Base-by-base conservation (phyloP, 495 filamentous ascomycete species). In the Cercophora newfieldiana region DNA sequence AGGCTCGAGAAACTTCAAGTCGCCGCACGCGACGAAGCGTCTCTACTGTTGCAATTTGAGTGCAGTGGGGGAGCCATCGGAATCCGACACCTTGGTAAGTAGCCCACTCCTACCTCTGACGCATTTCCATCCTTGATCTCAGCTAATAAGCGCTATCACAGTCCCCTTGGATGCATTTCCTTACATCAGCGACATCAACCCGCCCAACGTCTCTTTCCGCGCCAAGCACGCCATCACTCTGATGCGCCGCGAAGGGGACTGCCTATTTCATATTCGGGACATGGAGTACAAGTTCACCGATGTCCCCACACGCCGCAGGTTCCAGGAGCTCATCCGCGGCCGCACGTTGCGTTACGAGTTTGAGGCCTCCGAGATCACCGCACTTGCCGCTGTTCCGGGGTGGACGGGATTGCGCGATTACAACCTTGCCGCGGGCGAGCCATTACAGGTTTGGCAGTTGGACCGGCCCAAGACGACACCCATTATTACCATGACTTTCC, bases 201-300 rank as follows among this genome's bases (percentile, higher is more conserved):
- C 58, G 7, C 21, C 58, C 33, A 33, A 60, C 58, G 58, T 60
- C 58, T 24, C 19, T 21, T 60, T 60, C 58, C 58, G 33, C 58
- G 58, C 22, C 33, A 60, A 29, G 1, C 58, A 60, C 58, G n/a
- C 58, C 58, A 48, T 60, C 58, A 60, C 58, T 12, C 21, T 60
- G 14, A 29, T 60, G 1, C 22, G 0, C 10, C 1, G 8, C 8
- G 58, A 48, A 29, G 33, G 58, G 14, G 5, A 60, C 33, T 33
- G 25, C 30, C 58, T 60, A 19, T 14, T 60, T 29, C 58, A 60
- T 21, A 33, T 48, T 22, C 7, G 30, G 2, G 1, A 14, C 3
- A 29, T 33, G 7, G 7, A 21, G 8, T 60, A 60, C 33, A 2
- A 26, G 2, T 60, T 60, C 3, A 5, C 30, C 33, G 8, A 48